Evolutionary conservation across 2,329 filamentous ascomycete genomes (phyloP).

Genomic region (Penicillium griseofulvum): DNA sequence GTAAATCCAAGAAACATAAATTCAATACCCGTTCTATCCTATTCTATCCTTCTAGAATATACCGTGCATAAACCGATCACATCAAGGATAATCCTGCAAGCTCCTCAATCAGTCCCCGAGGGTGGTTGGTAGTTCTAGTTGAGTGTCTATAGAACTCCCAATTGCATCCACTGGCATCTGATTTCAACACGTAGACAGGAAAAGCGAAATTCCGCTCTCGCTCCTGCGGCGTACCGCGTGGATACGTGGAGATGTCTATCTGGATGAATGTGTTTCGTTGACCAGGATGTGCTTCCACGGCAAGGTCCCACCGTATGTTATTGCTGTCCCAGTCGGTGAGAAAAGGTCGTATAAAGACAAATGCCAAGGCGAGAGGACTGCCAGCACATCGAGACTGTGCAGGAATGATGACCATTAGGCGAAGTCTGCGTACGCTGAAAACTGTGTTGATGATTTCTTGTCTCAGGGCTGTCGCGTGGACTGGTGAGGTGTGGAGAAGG

Average conservation of each 20-base stretch:
- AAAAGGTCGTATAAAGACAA: not conserved
- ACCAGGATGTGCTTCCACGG: not conserved
- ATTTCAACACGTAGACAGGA: not conserved
- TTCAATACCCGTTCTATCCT: not conserved
- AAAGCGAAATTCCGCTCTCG: not conserved
- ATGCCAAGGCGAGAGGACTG: not conserved
- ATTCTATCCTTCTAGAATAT: not conserved
- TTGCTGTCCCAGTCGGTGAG: not conserved
- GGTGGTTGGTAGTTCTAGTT: not conserved
- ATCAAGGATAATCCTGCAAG: not conserved
- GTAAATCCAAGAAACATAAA: not conserved
- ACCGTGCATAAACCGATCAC: too few species aligned
- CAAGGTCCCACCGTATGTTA: not conserved
- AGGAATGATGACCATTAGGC: not conserved
- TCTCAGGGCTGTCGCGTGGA: not conserved
- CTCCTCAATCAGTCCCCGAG: not conserved
- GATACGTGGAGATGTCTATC: not conserved
- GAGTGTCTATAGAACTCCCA: not conserved
- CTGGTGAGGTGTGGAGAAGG: too few species aligned
- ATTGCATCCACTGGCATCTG: not conserved
- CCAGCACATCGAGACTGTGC: not conserved
- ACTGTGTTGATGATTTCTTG: not conserved
- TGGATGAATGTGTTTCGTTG: not conserved
- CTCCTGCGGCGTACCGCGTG: not conserved
- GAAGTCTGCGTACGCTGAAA: not conserved